phyloP scores from a whole-genome alignment of 2,329 filamentous ascomycete species.

The Colletotrichum tamarilloi region DNA sequence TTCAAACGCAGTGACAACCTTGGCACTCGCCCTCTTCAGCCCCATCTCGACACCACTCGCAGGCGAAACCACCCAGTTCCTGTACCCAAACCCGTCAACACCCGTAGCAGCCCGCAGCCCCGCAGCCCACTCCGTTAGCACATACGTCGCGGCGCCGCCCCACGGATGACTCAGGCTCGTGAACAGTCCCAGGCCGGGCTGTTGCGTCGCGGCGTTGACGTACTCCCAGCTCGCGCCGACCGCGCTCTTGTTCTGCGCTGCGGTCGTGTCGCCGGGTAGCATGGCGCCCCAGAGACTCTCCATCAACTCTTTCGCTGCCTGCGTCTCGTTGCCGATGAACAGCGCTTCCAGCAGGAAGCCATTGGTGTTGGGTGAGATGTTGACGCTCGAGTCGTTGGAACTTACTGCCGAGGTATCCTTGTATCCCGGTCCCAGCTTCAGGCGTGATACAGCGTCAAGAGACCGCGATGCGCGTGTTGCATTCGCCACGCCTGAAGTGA shows the following conservation, averaged over 20 bases:
- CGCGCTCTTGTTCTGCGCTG: slow-evolving; percentile 39
- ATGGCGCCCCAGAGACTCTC: slow-evolving; percentile 54
- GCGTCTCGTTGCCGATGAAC: slow-evolving; percentile 41
- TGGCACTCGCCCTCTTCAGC: slow-evolving; percentile 40
- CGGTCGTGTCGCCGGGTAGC: slow-evolving; percentile 45
- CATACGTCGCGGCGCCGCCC: slow-evolving; percentile 57
- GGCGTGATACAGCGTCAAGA: slow-evolving; percentile 22
- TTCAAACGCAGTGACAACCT: slow-evolving; percentile 40
- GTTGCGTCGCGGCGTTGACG: slow-evolving; percentile 46
- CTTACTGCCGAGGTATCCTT: slow-evolving; percentile 35
- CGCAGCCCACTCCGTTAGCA: slow-evolving; percentile 50
- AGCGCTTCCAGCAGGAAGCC: slow-evolving; percentile 55
- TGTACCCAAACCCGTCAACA: slow-evolving; percentile 39
- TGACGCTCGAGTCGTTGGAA: slow-evolving; percentile 44
- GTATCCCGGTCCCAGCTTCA: slow-evolving; percentile 37
- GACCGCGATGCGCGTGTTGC: slow-evolving; percentile 12
- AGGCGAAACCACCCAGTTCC: slow-evolving; percentile 43
- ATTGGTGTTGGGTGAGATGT: slow-evolving; percentile 58
- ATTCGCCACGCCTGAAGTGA: slow-evolving; percentile 36
- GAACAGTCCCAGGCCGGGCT: slow-evolving; percentile 53
- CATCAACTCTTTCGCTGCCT: slow-evolving; percentile 45
- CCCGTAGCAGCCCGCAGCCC: slow-evolving; percentile 39
- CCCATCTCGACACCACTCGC: slow-evolving; percentile 41
- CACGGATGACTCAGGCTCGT: slow-evolving; percentile 57
- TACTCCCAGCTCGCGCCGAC: slow-evolving; percentile 59